A percentile compares a stretch with the other conserved stretches of the same genome.
phyloP scores from a whole-genome alignment of 768 basidiomycete species.

The Amanita muscaria region DNA sequence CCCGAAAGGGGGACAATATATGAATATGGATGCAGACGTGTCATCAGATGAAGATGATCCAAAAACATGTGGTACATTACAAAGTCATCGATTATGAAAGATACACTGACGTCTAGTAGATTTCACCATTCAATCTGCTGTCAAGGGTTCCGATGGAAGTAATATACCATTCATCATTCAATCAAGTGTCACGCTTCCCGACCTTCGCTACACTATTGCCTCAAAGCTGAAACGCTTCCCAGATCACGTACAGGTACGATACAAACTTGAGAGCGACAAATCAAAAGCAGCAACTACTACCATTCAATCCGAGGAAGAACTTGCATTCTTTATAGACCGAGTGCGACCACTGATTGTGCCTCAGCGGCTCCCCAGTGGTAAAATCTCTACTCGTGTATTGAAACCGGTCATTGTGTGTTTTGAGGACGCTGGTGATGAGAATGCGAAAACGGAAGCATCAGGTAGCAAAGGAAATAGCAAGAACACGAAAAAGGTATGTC shows the following conservation, averaged over 20 bases:
- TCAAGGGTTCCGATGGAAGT: too few relatives aligned
- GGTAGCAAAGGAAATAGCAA: background rate
- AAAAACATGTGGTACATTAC: too few relatives aligned
- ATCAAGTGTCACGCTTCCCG: background rate
- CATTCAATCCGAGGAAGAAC: slow-evolving; percentile 7
- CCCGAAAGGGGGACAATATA: too few relatives aligned
- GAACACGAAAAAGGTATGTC: too few relatives aligned
- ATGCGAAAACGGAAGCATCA: background rate
- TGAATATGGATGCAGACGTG: too few relatives aligned
- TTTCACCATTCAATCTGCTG: too few relatives aligned
- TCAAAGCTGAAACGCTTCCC: slow-evolving; percentile 5
- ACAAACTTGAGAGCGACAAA: slow-evolving; percentile 7
- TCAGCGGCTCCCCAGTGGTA: slow-evolving; percentile 6
- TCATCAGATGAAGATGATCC: too few relatives aligned
- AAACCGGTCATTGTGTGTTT: slow-evolving; percentile 6
- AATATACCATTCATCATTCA: too few relatives aligned
- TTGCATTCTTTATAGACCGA: slow-evolving; percentile 2
- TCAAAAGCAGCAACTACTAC: slow-evolving; percentile 2
- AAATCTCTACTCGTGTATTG: background rate
- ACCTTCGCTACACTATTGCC: background rate
- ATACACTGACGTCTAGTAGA: too few relatives aligned
- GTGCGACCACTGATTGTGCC: slow-evolving; percentile 5
- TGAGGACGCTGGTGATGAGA: slow-evolving; percentile 5
- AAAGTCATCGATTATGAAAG: too few relatives aligned
- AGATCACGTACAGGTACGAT: slow-evolving; percentile 1